A percentile compares a stretch with the other conserved stretches of the same genome.
These are phyloP conservation scores for Cytospora piceicola DNA, from an alignment of 2,329 filamentous ascomycete genomes.

Conservation along the genomic window DNA sequence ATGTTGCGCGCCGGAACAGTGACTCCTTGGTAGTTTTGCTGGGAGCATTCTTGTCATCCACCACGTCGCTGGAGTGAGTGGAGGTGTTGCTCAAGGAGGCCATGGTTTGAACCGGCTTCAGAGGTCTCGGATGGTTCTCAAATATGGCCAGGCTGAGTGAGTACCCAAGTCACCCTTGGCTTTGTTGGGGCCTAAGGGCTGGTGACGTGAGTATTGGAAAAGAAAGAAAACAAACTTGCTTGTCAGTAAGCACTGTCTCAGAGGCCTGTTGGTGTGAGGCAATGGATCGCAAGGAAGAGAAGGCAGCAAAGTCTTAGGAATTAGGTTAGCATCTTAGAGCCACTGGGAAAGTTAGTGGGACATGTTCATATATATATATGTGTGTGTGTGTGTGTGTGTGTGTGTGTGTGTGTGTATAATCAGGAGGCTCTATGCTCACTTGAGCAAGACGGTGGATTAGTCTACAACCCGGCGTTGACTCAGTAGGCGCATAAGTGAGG, in stretches of 20 bases:
- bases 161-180: too few species aligned
- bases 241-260: too few species aligned
- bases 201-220: too few species aligned
- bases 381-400: too few species aligned
- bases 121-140: too few species aligned
- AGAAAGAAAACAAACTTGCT: too few species aligned
- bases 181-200: neutral
- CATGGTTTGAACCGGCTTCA: neutral
- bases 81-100: conserved; percentile 24
- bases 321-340: neutral
- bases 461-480: neutral
- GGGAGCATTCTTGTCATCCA: conserved; percentile 17
- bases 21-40: conserved; percentile 3
- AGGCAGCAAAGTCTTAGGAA: too few species aligned
- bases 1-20: conserved; percentile 22
- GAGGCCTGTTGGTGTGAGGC: too few species aligned
- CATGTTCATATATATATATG: neutral
- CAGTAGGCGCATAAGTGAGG: neutral
- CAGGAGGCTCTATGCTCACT: neutral
- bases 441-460: neutral
- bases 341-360: neutral
- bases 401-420: too few species aligned
- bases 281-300: too few species aligned
- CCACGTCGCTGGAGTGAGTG: conserved; percentile 21
- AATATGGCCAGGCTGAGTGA: too few species aligned